phyloP scores from a whole-genome alignment of 768 basidiomycete genomes.

The Astraeus odoratus region DNA sequence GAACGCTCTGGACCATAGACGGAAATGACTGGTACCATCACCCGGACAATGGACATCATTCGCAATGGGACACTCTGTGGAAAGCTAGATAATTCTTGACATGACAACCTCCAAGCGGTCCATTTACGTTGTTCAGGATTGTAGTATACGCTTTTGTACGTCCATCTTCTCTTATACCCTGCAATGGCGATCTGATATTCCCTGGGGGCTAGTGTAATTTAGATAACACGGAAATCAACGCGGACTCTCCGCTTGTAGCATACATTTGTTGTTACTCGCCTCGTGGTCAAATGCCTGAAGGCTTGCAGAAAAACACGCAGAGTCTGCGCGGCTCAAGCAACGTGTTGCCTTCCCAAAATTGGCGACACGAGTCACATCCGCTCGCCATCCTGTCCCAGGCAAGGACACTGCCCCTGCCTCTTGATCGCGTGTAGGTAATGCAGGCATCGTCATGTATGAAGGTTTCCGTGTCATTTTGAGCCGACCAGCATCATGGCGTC shows the following conservation, averaged over 20 bases:
- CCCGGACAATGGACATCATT: slow-evolving; percentile 20
- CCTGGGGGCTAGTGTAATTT: slow-evolving; percentile 17
- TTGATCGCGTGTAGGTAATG: slow-evolving; percentile 29
- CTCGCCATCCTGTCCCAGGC: slow-evolving; percentile 15
- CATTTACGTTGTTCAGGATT: slow-evolving; percentile 22
- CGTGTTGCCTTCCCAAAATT: slow-evolving; percentile 26
- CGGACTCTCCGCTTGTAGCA: slow-evolving; percentile 16
- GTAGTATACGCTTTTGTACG: slow-evolving; percentile 12
- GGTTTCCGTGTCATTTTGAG: slow-evolving; percentile 28
- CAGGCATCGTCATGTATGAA: slow-evolving; percentile 23
- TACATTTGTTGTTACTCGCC: slow-evolving; percentile 19
- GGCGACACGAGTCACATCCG: slow-evolving; percentile 10
- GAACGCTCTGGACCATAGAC: slow-evolving; percentile 27
- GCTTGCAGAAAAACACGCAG: slow-evolving; percentile 21
- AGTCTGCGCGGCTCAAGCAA: slow-evolving; percentile 27
- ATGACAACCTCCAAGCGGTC: slow-evolving; percentile 9
- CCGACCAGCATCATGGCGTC: slow-evolving; percentile 25
- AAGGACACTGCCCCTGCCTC: slow-evolving; percentile 24
- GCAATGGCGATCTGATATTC: slow-evolving; percentile 15
- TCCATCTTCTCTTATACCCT: slow-evolving; percentile 15
- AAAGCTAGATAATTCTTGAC: slow-evolving; percentile 17
- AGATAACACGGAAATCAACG: slow-evolving; percentile 19
- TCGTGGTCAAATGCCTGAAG: slow-evolving; percentile 22
- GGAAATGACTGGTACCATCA: slow-evolving; percentile 30
- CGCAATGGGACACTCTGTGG: slow-evolving; percentile 25